Percentiles rank a stretch among this genome's conserved stretches.
These are phyloP conservation scores for Cryphonectria japonica DNA, from an alignment of 2,329 filamentous ascomycete genomes.

Conservation along the genomic window DNA sequence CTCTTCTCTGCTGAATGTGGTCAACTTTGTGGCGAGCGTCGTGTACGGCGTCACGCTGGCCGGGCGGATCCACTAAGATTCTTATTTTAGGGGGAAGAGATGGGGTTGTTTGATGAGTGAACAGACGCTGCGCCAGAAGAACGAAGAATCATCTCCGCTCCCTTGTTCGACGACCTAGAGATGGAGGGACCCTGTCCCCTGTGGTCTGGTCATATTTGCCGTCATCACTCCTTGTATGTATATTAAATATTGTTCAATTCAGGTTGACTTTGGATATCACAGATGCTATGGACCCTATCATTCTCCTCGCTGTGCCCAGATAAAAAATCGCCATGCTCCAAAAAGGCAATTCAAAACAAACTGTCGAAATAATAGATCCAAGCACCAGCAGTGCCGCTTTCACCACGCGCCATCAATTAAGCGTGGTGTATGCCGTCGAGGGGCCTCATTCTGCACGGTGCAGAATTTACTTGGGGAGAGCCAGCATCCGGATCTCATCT, in stretches of 20 bases:
- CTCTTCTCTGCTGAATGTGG: slow-evolving; percentile 78
- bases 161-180: not conserved
- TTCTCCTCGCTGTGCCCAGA: slow-evolving; percentile 6
- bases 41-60: slow-evolving; percentile 80
- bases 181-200: not conserved
- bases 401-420: not conserved
- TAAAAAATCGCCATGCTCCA: not conserved
- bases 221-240: slow-evolving; percentile 6
- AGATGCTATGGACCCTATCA: not conserved
- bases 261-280: slow-evolving; percentile 14
- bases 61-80: slow-evolving; percentile 55
- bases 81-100: not conserved
- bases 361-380: not conserved
- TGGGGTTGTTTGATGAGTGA: not conserved
- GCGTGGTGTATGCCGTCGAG: not conserved
- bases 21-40: slow-evolving; percentile 69
- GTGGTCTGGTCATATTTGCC: not conserved
- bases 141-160: too few relatives aligned
- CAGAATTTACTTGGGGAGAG: slow-evolving; percentile 9
- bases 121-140: not conserved
- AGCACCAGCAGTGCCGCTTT: not conserved
- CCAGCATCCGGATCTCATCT: slow-evolving; percentile 31
- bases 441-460: too few relatives aligned
- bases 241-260: slow-evolving; percentile 9
- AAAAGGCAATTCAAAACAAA: not conserved